phyloP scores from a whole-genome alignment of 208 protist genomes.

The Vickermania ingenoplastis region DNA sequence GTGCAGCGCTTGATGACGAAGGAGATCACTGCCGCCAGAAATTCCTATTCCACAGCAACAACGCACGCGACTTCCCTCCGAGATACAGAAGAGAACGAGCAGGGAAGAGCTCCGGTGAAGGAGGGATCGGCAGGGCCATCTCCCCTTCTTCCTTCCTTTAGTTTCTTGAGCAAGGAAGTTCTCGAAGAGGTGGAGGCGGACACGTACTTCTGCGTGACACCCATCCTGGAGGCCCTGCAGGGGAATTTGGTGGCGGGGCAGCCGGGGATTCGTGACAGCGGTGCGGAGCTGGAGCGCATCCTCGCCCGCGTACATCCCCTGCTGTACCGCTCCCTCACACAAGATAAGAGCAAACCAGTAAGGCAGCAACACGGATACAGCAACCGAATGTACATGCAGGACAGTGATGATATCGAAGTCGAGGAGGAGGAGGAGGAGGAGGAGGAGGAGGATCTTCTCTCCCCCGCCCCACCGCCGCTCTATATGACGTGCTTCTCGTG shows the following conservation, averaged over 20 bases:
- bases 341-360: not conserved
- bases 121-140: not conserved
- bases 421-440: constrained; percentile 9
- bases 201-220: constrained; percentile 82
- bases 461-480: constrained; percentile 23
- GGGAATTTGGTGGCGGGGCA: constrained; percentile 87
- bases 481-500: constrained; percentile 88
- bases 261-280: constrained; percentile 69
- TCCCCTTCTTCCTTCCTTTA: not conserved
- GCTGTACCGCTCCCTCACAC: constrained; percentile 4
- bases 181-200: constrained; percentile 85
- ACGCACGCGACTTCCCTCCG: too few relatives aligned
- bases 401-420: not conserved
- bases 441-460: constrained; percentile 10
- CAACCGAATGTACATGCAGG: too few relatives aligned
- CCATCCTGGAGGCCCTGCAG: constrained; percentile 81
- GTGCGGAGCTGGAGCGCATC: constrained; percentile 48
- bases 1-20: not conserved
- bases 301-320: constrained; percentile 9
- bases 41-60: too few relatives aligned
- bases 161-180: not conserved
- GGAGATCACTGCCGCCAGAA: too few relatives aligned
- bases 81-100: too few relatives aligned
- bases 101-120: not conserved
- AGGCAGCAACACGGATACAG: too few relatives aligned